phyloP scores from a whole-genome alignment of 2,329 filamentous ascomycete species.

The Elsinoe perseae region DNA sequence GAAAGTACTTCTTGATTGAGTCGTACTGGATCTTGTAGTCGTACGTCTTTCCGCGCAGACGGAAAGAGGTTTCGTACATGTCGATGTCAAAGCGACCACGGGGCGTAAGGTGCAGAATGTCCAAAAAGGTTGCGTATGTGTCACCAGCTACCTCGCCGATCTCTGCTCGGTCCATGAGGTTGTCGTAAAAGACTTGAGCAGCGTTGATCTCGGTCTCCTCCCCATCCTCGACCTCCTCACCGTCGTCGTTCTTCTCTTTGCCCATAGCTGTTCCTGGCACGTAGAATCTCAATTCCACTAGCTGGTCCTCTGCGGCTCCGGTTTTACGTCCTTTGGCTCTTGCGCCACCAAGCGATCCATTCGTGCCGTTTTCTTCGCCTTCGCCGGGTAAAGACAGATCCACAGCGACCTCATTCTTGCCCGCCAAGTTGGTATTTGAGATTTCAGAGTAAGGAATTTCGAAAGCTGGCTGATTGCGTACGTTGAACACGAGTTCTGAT shows the following conservation, averaged over 20 bases:
- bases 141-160: slow-evolving; percentile 99
- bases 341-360: slow-evolving; percentile 65
- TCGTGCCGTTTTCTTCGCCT: slow-evolving; percentile 62
- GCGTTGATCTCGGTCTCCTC: slow-evolving; percentile 79
- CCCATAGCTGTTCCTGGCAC: slow-evolving; percentile 81
- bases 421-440: slow-evolving; percentile 92
- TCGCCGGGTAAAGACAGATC: slow-evolving; percentile 77
- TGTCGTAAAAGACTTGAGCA: slow-evolving; percentile 96
- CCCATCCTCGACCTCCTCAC: slow-evolving; percentile 53
- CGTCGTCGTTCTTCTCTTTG: slow-evolving; percentile 62
- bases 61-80: slow-evolving; percentile 97
- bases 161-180: slow-evolving; percentile 94
- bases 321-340: slow-evolving; percentile 77
- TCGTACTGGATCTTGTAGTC: slow-evolving; percentile 99
- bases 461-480: slow-evolving; percentile 92
- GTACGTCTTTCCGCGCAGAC: slow-evolving; percentile 95
- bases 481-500: slow-evolving; percentile 90
- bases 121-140: slow-evolving; percentile 93
- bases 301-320: slow-evolving; percentile 78
- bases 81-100: slow-evolving; percentile 99
- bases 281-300: slow-evolving; percentile 98
- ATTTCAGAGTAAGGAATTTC: slow-evolving; percentile 97
- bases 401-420: slow-evolving; percentile 94
- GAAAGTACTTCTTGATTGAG: slow-evolving; percentile 96
- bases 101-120: slow-evolving; percentile 92